These are phyloP conservation scores for Ustilago tritici DNA, from an alignment of 1,284 basidiomycete genomes.

Conservation along the genomic window DNA sequence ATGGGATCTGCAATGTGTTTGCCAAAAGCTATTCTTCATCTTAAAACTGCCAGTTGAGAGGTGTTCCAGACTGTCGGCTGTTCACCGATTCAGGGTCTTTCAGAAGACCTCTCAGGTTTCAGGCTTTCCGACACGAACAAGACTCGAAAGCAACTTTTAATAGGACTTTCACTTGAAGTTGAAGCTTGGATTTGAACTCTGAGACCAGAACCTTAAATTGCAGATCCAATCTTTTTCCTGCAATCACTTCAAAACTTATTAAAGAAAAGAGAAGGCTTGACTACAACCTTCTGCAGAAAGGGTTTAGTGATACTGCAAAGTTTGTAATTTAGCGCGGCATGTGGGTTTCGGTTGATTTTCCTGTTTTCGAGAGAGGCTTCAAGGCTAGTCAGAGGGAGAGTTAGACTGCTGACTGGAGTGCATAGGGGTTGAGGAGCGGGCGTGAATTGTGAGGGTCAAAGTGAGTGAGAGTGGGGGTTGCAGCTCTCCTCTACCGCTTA, in stretches of 20 bases:
- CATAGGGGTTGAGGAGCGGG: slow-evolving; percentile 4
- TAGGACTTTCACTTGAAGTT: background rate
- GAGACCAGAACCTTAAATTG: background rate
- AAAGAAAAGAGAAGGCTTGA: background rate
- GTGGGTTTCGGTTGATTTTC: slow-evolving; percentile 4
- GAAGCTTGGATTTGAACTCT: background rate
- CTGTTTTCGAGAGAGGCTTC: background rate
- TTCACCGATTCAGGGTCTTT: slow-evolving; percentile 1
- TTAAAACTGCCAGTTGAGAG: too few relatives aligned
- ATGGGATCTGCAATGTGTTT: too few relatives aligned
- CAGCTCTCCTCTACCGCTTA: background rate
- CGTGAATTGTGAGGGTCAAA: background rate
- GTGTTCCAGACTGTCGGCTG: background rate
- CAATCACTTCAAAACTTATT: background rate
- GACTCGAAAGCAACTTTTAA: background rate
- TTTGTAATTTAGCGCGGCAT: background rate
- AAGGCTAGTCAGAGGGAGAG: background rate
- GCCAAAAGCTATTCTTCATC: too few relatives aligned
- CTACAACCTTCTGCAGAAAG: background rate
- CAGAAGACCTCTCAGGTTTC: background rate
- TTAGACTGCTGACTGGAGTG: background rate
- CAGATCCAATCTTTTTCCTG: background rate
- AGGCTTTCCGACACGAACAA: background rate
- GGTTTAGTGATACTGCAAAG: background rate
- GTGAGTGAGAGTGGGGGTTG: background rate